Conservation (phyloP, 148 eudicot species). For the Arctostaphylos glauca region DNA sequence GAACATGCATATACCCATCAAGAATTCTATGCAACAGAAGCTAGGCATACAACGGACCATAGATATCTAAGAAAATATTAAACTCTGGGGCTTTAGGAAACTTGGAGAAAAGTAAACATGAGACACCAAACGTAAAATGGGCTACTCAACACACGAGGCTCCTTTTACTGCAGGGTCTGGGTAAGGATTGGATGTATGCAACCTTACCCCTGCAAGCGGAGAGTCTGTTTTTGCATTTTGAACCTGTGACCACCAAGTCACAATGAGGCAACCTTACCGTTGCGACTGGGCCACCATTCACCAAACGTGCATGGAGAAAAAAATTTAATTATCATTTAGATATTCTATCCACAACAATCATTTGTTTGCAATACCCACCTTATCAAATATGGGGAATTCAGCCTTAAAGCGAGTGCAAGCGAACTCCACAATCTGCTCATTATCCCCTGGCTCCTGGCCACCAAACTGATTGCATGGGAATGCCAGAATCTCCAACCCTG, state of each 20-base stretch:
- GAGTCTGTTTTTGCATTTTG: too few relatives aligned
- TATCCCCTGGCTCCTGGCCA: slow-evolving; percentile 59
- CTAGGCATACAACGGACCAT: background rate
- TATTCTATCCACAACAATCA: background rate
- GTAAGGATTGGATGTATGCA: too few relatives aligned
- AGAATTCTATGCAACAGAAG: background rate
- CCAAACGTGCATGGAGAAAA: background rate
- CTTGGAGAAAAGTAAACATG: too few relatives aligned
- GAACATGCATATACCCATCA: background rate
- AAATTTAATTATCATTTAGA: background rate
- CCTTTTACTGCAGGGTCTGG: too few relatives aligned
- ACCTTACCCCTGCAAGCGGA: too few relatives aligned
- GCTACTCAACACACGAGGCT: too few relatives aligned
- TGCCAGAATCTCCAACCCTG: slow-evolving; percentile 65
- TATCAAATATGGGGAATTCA: slow-evolving; percentile 62
- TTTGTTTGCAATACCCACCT: slow-evolving; percentile 29
- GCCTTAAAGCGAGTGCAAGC: slow-evolving; percentile 74
- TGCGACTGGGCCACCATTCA: too few relatives aligned
- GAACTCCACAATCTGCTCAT: slow-evolving; percentile 54
- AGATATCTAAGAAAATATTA: background rate
- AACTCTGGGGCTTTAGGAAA: background rate
- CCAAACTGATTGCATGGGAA: slow-evolving; percentile 80
- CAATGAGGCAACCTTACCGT: too few relatives aligned
- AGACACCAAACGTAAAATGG: background rate
- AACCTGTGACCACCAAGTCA: too few relatives aligned